Conservation (phyloP, 768 basidiomycete species). For the Naganishia vaughanmartiniae region DNA sequence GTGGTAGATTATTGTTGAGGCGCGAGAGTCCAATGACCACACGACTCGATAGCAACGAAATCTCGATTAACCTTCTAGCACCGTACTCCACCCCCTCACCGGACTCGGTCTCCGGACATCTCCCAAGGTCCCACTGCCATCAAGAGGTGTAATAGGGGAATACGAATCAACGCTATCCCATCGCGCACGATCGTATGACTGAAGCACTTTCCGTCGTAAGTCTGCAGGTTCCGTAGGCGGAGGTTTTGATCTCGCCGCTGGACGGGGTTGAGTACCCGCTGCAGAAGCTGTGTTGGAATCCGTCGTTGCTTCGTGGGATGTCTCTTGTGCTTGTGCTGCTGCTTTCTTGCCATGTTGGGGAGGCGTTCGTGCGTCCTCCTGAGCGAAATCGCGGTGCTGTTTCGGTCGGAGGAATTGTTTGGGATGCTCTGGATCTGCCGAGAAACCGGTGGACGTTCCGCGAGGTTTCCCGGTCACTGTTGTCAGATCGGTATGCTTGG, state of each 20-base stretch:
- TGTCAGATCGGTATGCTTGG: not conserved
- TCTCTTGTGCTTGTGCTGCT: not conserved
- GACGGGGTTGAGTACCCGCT: not conserved
- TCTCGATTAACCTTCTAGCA: not conserved
- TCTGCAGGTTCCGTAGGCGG: not conserved
- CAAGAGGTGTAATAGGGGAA: slow-evolving; percentile 6
- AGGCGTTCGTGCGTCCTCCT: not conserved
- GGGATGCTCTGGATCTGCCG: slow-evolving; percentile 8
- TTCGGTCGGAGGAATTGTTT: slow-evolving; percentile 12
- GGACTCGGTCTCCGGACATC: not conserved
- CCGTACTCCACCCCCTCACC: slow-evolving; percentile 10
- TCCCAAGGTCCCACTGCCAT: not conserved
- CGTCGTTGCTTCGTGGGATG: not conserved
- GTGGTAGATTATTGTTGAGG: too few relatives aligned
- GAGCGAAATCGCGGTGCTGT: slow-evolving; percentile 8
- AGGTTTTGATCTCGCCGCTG: not conserved
- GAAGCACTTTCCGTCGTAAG: slow-evolving; percentile 5
- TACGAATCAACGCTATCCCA: not conserved
- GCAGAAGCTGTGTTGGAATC: not conserved
- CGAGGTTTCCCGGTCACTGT: not conserved
- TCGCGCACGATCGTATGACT: slow-evolving; percentile 6
- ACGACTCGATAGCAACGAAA: not conserved
- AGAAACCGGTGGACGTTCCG: not conserved
- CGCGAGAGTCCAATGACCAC: too few relatives aligned
- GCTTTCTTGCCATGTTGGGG: not conserved